Base-by-base conservation (phyloP, 2,329 filamentous ascomycete species). In the Colletotrichum acutatum region DNA sequence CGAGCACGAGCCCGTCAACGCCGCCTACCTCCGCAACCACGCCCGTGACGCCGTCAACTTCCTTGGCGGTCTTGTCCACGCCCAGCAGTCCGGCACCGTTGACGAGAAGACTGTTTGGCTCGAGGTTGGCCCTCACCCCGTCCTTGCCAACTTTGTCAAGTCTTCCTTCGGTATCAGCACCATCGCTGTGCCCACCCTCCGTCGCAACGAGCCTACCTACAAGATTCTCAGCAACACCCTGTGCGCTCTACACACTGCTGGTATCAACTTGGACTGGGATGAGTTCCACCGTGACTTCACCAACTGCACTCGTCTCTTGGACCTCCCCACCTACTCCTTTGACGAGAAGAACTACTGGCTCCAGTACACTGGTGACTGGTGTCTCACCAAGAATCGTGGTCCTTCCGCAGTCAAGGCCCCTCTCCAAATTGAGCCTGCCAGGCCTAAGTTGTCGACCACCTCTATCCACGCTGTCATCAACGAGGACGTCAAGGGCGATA, bases 261-360 rank as follows among this genome's bases (percentile, higher is more conserved):
- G 92, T 52, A 83, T 93, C 8, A 84, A 87, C 54, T 84, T 95
- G 71, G 86, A 92, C 79, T 95, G 93, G 89, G 89, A 91, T 72
- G 93, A 94, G 81, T 93, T 89, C 78, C 90, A 93, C 75, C 83
- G 87, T 66, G 83, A 85, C 72, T 88, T 87, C 74, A 77, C 78
- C 24, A 68, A 76, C 0, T 82, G 80, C 14, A 80, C 84, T 3
- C 81, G 81, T 4, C 84, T 95, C 11, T 82, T 94, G 6, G 84
- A 89, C 6, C 83, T 95, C 0, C 93, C 93, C 0, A 88, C 88
- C 1, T 95, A 95, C 79, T 87, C 87, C 0, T 95, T 93, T 83
- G 91, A 95, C 77, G 85, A 90, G 77, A 94, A 94, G 85, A 92
- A 90, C 75, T 94, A 95, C 79, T 91, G 89, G 89, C 84, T 90